Base-by-base conservation (phyloP, 805 yeast species). In the Ogataea philodendri region DNA sequence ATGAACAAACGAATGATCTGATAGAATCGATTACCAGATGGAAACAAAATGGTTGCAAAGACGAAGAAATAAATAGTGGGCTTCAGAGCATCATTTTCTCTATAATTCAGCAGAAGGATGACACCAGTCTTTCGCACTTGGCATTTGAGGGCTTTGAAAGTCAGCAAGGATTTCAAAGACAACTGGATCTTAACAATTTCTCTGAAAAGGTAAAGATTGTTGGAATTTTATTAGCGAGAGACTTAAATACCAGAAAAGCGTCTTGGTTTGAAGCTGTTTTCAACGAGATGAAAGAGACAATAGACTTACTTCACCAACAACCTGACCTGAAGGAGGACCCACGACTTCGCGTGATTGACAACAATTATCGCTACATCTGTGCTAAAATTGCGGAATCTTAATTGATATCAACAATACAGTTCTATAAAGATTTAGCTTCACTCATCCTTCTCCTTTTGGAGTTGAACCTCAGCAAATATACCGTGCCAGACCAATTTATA, bases 401-500 rank as follows among this genome's bases (percentile, higher is more conserved):
- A 22, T 14, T 15, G 23, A 8, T 15, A 13, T 10, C n/a, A 11
- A 14, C 35, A 19, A 15, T 18, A 36, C 11, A 19, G 14, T 26
- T 13, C 22, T 9, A n/a, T n/a, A n/a, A n/a, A n/a, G 9, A 15
- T 21, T 14, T 22, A 22, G 33, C 11, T 27, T 32, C n/a, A 36
- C 15, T 37, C 37, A 22, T 32, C 18, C 15, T 40, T 46, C 7
- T 22, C 34, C 20, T 45, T 22, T 18, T 49, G 52, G 28, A 55
- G 42, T 17, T 58, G 53, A 19, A 76, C 59, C 46, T 77, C 77
- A 9, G 83, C 60, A 25, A 81, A 51, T 6, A 79, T 76, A 42
- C 72, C 74, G 30, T 67, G 65, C 78, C 87, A 74, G 15, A 69
- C 67, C 46, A 81, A 70, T 37, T 63, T 60, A 56, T 76, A 89